Evolutionary conservation across 1,284 basidiomycete species (phyloP).

Genomic region (Neotropicomus parvogracilis): DNA sequence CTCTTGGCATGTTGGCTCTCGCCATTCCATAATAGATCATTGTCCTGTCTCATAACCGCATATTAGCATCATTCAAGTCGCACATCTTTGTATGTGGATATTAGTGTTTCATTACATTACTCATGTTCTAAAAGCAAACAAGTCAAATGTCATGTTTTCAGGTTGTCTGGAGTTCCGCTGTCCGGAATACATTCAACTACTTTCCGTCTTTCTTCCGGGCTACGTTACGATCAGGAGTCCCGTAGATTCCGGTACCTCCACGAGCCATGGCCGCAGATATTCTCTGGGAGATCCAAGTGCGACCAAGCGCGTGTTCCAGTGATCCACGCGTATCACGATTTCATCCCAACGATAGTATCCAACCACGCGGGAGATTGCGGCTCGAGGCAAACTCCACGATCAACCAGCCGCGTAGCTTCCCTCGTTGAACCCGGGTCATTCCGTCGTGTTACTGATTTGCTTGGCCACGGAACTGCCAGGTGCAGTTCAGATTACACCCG

Average conservation of each 20-base stretch:
- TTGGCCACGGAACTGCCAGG: slow-evolving; percentile 20
- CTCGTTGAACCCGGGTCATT: slow-evolving; percentile 12
- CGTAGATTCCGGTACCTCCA: background rate
- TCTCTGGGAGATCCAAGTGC: slow-evolving; percentile 14
- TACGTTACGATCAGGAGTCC: background rate
- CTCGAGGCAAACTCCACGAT: slow-evolving; percentile 7
- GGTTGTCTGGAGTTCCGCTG: background rate
- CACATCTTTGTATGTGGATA: slow-evolving; percentile 17
- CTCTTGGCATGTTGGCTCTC: background rate
- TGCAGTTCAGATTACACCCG: slow-evolving; percentile 13
- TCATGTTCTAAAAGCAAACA: slow-evolving; percentile 10
- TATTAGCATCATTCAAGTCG: slow-evolving; percentile 19
- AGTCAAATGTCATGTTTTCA: slow-evolving; percentile 1
- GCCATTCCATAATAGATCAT: slow-evolving; percentile 5
- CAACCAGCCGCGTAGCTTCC: background rate
- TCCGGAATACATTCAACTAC: no score
- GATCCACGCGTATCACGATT: slow-evolving; percentile 13
- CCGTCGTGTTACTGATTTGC: slow-evolving; percentile 20
- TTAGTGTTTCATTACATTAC: slow-evolving; percentile 29
- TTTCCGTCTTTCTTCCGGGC: background rate
- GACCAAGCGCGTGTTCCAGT: slow-evolving; percentile 18
- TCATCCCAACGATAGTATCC: slow-evolving; percentile 9
- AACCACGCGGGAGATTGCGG: slow-evolving; percentile 10
- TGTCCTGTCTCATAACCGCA: slow-evolving; percentile 11
- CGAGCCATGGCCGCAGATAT: background rate